These are phyloP conservation scores for Nothophytophthora sp. DNA, from an alignment of 352 stramenopile genomes.

Conservation along the genomic window DNA sequence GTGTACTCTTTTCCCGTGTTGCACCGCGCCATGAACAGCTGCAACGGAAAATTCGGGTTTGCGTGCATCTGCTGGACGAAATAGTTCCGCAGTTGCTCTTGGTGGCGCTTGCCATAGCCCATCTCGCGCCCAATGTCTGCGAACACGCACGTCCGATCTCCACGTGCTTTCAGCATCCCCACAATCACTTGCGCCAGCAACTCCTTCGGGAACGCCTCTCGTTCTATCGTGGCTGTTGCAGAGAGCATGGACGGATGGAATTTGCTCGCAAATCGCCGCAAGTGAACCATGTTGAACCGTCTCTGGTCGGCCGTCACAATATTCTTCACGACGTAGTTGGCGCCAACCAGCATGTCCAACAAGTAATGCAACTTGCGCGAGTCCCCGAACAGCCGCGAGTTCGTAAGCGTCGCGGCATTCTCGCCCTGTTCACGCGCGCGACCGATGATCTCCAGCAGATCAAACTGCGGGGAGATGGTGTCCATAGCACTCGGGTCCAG, in stretches of 20 bases:
- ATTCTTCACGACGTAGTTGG: slow-evolving; percentile 70
- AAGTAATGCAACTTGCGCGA: slow-evolving; percentile 80
- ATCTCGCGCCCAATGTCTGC: slow-evolving; percentile 86
- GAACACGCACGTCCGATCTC: slow-evolving; percentile 76
- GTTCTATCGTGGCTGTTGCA: slow-evolving; percentile 45
- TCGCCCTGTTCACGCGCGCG: slow-evolving; percentile 54
- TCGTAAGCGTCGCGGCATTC: slow-evolving; percentile 60
- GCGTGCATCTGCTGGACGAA: slow-evolving; percentile 76
- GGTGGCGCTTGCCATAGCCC: slow-evolving; percentile 71
- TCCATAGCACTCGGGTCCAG: slow-evolving; percentile 55
- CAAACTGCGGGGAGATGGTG: slow-evolving; percentile 67
- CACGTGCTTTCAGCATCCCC: slow-evolving; percentile 58
- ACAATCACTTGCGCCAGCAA: slow-evolving; percentile 61
- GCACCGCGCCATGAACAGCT: slow-evolving; percentile 83
- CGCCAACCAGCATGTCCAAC: slow-evolving; percentile 73
- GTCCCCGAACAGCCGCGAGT: slow-evolving; percentile 63
- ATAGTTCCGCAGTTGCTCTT: slow-evolving; percentile 83
- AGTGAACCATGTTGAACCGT: slow-evolving; percentile 84
- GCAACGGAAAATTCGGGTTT: slow-evolving; percentile 58
- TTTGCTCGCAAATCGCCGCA: slow-evolving; percentile 57
- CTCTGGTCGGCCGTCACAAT: slow-evolving; percentile 68
- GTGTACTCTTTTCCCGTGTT: slow-evolving; percentile 59
- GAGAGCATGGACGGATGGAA: slow-evolving; percentile 80
- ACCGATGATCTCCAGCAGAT: slow-evolving; percentile 80
- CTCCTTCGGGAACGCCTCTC: slow-evolving; percentile 64